Conservation (phyloP, 768 basidiomycete genomes). For the Rhodotorula kratochvilovae region DNA sequence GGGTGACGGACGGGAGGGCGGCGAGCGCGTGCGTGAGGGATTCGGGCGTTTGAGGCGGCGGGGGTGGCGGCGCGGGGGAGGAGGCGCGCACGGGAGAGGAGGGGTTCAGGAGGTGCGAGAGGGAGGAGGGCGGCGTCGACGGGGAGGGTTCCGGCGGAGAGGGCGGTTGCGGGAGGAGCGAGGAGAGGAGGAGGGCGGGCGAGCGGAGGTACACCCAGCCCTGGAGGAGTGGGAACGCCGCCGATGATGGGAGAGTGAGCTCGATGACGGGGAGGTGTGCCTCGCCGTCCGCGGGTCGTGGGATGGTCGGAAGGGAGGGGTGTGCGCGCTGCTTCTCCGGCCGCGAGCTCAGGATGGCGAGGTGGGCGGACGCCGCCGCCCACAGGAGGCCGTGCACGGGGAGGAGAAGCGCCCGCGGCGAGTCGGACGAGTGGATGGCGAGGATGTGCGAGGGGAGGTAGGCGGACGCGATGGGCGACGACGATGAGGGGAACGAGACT, state of each 20-base stretch:
- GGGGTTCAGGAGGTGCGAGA: slow-evolving; percentile 23
- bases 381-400: slow-evolving; percentile 63
- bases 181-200: slow-evolving; percentile 57
- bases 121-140: background rate
- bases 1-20: slow-evolving; percentile 7
- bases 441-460: slow-evolving; percentile 58
- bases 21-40: slow-evolving; percentile 23
- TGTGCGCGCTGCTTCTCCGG: slow-evolving; percentile 47
- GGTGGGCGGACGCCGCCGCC: slow-evolving; percentile 53
- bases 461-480: slow-evolving; percentile 6
- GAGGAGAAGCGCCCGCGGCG: slow-evolving; percentile 54
- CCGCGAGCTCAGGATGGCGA: slow-evolving; percentile 13
- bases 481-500: background rate
- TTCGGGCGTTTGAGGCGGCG: background rate
- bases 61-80: background rate
- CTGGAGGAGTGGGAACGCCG: slow-evolving; percentile 63
- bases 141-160: background rate
- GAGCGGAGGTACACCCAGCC: slow-evolving; percentile 67
- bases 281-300: slow-evolving; percentile 42
- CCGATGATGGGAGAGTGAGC: slow-evolving; percentile 65
- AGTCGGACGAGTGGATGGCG: slow-evolving; percentile 56
- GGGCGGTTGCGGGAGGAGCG: slow-evolving; percentile 56
- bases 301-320: slow-evolving; percentile 54
- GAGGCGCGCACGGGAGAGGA: background rate
- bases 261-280: slow-evolving; percentile 61